phyloP scores from a whole-genome alignment of 768 basidiomycete genomes.

The Sistotremastrum suecicum region DNA sequence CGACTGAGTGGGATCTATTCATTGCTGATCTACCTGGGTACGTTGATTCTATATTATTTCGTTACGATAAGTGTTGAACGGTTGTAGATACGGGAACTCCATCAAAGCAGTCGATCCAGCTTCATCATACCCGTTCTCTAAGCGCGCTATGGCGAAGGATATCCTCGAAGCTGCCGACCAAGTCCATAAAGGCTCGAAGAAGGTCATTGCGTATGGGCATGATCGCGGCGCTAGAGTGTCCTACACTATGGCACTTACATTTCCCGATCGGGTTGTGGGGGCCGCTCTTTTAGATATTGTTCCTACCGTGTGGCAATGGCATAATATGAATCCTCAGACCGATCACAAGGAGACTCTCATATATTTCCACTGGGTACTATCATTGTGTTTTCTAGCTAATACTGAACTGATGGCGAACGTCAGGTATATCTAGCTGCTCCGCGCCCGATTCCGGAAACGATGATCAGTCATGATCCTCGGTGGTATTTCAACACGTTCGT shows the following conservation, averaged over 20 bases:
- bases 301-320: constrained; percentile 8
- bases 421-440: constrained; percentile 9
- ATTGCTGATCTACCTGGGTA: constrained; percentile 12
- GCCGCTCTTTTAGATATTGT: constrained; percentile 9
- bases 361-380: constrained; percentile 9
- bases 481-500: constrained; percentile 4
- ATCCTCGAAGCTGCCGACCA: constrained; percentile 5
- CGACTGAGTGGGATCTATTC: constrained; percentile 3
- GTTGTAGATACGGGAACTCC: constrained; percentile 7
- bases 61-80: neutral
- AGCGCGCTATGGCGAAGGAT: constrained; percentile 9
- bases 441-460: constrained; percentile 8
- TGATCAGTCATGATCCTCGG: constrained; percentile 5
- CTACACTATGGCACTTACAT: constrained; percentile 8
- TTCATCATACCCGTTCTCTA: constrained; percentile 5
- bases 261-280: constrained; percentile 8
- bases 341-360: constrained; percentile 7
- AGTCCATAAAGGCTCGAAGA: neutral
- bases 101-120: constrained; percentile 5
- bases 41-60: neutral
- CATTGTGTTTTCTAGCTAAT: neutral
- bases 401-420: neutral
- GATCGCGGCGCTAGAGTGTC: constrained; percentile 10
- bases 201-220: constrained; percentile 9
- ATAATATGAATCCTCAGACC: constrained; percentile 6